Evolutionary conservation across 768 basidiomycete genomes (phyloP).

Genomic region (Trametes cingulata): DNA sequence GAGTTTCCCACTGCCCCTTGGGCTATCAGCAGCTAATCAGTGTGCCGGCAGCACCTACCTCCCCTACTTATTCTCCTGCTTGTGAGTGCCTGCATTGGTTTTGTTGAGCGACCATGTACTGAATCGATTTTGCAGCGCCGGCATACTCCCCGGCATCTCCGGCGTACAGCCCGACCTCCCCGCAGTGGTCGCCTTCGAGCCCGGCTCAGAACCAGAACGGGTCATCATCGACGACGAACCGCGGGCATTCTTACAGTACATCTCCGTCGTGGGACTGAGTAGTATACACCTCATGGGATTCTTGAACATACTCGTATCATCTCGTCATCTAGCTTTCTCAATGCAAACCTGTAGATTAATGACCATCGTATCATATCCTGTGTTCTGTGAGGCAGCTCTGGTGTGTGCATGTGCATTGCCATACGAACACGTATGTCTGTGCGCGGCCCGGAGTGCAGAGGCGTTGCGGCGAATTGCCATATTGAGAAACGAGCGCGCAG

Average conservation of each 20-base stretch:
- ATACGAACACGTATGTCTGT: not conserved
- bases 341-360: constrained; percentile 24
- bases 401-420: not conserved
- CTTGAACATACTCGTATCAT: constrained; percentile 20
- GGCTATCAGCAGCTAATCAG: not conserved
- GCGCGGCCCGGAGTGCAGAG: not conserved
- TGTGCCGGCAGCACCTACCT: constrained; percentile 68
- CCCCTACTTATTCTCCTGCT: constrained; percentile 85
- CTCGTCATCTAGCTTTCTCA: constrained; percentile 22
- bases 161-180: constrained; percentile 83
- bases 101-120: not conserved
- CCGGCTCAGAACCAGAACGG: constrained; percentile 58
- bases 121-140: constrained; percentile 50
- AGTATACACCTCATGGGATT: constrained; percentile 22
- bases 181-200: constrained; percentile 80
- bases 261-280: constrained; percentile 55
- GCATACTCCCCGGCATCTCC: constrained; percentile 86
- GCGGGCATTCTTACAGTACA: constrained; percentile 45
- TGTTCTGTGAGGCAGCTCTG: not conserved
- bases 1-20: constrained; percentile 32
- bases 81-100: constrained; percentile 51
- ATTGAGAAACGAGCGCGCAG: constrained; percentile 11
- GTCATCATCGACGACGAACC: constrained; percentile 33
- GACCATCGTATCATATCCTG: constrained; percentile 12
- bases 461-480: constrained; percentile 8